Evolutionary conservation across 164 flowering plant genomes (phyloP).

Genomic region (Vitis amurensis): DNA sequence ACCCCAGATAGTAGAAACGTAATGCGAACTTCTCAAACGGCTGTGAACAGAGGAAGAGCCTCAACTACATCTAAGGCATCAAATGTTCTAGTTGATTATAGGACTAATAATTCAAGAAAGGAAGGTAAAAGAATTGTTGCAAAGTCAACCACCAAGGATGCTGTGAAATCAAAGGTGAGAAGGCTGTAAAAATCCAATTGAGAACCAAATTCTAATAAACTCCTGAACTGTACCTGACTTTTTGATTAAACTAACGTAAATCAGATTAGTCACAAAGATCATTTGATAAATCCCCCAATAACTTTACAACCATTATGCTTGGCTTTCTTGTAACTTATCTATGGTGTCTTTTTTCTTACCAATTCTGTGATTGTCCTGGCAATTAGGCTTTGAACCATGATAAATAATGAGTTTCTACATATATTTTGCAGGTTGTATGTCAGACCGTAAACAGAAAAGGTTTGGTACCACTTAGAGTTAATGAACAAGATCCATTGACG

Average conservation of each 20-base stretch:
- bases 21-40: constrained; percentile 16
- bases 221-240: not conserved
- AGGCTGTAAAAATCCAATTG: not conserved
- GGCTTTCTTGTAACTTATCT: not conserved
- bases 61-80: constrained; percentile 19
- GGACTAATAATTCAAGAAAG: constrained; percentile 8
- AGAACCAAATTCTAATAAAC: not conserved
- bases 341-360: not conserved
- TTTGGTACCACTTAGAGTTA: constrained; percentile 11
- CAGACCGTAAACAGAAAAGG: constrained; percentile 24
- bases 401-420: not conserved
- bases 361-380: not conserved
- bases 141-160: constrained; percentile 21
- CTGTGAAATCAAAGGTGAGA: constrained; percentile 48
- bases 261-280: too few species aligned
- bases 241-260: too few species aligned
- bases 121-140: constrained; percentile 6
- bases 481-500: constrained; percentile 16
- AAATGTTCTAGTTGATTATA: constrained; percentile 7
- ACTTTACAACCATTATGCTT: too few species aligned
- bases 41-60: constrained; percentile 17
- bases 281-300: too few species aligned
- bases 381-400: not conserved
- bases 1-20: constrained; percentile 34
- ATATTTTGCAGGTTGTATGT: constrained; percentile 25